These are phyloP conservation scores for Curvularia lunata DNA, from an alignment of 2,329 filamentous ascomycete species.

Conservation along the genomic window DNA sequence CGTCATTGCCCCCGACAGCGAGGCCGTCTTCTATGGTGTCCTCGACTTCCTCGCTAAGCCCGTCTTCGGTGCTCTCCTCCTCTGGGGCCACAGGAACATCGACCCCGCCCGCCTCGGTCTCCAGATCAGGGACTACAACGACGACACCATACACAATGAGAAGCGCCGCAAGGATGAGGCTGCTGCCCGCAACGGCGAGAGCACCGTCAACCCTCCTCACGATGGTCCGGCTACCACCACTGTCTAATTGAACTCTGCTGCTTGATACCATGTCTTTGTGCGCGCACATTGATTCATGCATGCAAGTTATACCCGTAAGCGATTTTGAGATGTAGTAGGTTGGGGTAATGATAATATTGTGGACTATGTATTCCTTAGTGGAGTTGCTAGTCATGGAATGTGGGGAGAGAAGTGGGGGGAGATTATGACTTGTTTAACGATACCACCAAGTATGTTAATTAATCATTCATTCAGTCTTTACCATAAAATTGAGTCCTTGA, in stretches of 20 bases:
- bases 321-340: not conserved
- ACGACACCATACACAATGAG: constrained; percentile 38
- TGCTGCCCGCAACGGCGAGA: constrained; percentile 3
- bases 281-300: not conserved
- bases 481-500: not conserved
- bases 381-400: not conserved
- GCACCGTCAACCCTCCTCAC: not conserved
- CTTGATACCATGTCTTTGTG: not conserved
- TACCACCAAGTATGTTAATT: not conserved
- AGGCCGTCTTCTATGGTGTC: constrained; percentile 72
- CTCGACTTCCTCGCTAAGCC: constrained; percentile 71
- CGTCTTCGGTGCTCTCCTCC: constrained; percentile 65
- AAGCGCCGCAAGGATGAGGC: constrained; percentile 20
- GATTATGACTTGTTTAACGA: not conserved
- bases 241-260: not conserved
- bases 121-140: constrained; percentile 56
- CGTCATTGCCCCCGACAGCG: constrained; percentile 68
- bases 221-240: constrained; percentile 2
- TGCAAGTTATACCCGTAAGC: not conserved
- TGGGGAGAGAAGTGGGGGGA: not conserved
- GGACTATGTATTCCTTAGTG: not conserved
- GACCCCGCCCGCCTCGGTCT: constrained; percentile 64
- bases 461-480: not conserved
- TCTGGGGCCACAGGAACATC: constrained; percentile 69
- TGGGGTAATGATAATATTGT: not conserved